These are phyloP conservation scores for Aspergillus hancockii DNA, from an alignment of 495 filamentous ascomycete genomes.

Conservation along the genomic window DNA sequence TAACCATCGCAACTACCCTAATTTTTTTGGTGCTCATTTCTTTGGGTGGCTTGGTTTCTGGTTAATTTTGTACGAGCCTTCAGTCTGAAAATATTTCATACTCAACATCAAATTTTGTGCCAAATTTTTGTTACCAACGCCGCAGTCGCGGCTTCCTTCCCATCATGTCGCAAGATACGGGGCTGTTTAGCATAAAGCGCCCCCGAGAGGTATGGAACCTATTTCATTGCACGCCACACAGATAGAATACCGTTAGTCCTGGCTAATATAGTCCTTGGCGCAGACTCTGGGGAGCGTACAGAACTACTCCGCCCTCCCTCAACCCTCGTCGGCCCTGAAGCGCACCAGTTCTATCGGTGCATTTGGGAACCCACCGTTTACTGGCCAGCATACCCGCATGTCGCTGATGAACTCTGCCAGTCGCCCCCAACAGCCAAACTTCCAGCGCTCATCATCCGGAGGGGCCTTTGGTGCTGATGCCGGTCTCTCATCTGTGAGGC, in stretches of 20 bases:
- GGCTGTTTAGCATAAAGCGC: slow-evolving; percentile 71
- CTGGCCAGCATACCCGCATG: slow-evolving; percentile 73
- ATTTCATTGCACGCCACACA: background rate
- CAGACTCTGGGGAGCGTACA: slow-evolving; percentile 80
- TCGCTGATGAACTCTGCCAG: slow-evolving; percentile 85
- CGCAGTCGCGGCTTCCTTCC: slow-evolving; percentile 36
- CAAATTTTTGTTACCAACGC: slow-evolving; percentile 13
- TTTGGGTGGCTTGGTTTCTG: background rate
- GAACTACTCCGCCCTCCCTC: slow-evolving; percentile 78
- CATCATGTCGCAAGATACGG: slow-evolving; percentile 75
- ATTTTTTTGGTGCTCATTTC: background rate
- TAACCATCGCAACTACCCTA: background rate
- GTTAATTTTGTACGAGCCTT: background rate
- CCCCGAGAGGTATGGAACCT: slow-evolving; percentile 64
- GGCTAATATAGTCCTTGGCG: slow-evolving; percentile 16
- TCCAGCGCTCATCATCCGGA: slow-evolving; percentile 80
- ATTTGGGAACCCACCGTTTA: slow-evolving; percentile 61
- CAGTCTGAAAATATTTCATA: background rate
- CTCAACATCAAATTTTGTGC: background rate
- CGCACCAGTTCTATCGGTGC: slow-evolving; percentile 81
- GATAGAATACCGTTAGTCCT: slow-evolving; percentile 11
- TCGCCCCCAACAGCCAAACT: slow-evolving; percentile 80
- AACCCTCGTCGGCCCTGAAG: slow-evolving; percentile 93
- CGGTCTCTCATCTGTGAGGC: slow-evolving; percentile 82
- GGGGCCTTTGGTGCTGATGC: slow-evolving; percentile 68